Conservation (phyloP, 192 early-diverging fungal species). For the Coemansia furcata region DNA sequence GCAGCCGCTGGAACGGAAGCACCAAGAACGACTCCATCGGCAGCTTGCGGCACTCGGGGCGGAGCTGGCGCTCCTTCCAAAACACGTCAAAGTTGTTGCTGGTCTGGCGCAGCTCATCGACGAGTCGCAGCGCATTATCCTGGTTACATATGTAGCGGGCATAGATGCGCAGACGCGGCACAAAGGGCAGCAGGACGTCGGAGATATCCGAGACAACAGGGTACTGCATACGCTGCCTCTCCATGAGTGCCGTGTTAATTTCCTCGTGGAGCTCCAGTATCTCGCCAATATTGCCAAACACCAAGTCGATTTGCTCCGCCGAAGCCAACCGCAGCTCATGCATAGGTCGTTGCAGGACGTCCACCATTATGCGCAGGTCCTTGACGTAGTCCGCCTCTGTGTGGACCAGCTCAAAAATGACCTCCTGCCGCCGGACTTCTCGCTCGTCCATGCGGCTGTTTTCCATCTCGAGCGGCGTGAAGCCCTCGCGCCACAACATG, state of each 20-base stretch:
- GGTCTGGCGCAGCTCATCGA: constrained; percentile 44
- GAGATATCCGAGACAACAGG: constrained; percentile 56
- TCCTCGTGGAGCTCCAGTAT: constrained; percentile 55
- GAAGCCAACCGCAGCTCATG: constrained; percentile 47
- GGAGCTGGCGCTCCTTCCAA: constrained; percentile 51
- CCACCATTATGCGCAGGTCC: constrained; percentile 80
- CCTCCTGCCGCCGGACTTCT: constrained; percentile 88
- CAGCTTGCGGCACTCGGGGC: constrained; percentile 55
- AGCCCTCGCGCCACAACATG: constrained; percentile 56
- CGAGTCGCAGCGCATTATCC: constrained; percentile 54
- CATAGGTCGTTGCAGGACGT: constrained; percentile 60
- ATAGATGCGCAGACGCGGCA: constrained; percentile 50
- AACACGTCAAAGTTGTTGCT: constrained; percentile 54
- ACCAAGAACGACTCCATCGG: constrained; percentile 56
- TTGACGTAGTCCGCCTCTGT: constrained; percentile 90
- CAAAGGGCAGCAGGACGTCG: constrained; percentile 55
- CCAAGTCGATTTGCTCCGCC: constrained; percentile 44
- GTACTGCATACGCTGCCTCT: constrained; percentile 57
- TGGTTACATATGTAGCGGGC: constrained; percentile 59
- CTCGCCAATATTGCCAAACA: constrained; percentile 55
- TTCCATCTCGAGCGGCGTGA: constrained; percentile 58
- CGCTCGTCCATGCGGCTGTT: constrained; percentile 59
- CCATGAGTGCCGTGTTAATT: constrained; percentile 54
- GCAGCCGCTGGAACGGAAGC: constrained; percentile 61
- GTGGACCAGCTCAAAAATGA: constrained; percentile 88